These are phyloP conservation scores for Exophiala spinifera DNA, from an alignment of 2,329 filamentous ascomycete species.

Conservation along the genomic window DNA sequence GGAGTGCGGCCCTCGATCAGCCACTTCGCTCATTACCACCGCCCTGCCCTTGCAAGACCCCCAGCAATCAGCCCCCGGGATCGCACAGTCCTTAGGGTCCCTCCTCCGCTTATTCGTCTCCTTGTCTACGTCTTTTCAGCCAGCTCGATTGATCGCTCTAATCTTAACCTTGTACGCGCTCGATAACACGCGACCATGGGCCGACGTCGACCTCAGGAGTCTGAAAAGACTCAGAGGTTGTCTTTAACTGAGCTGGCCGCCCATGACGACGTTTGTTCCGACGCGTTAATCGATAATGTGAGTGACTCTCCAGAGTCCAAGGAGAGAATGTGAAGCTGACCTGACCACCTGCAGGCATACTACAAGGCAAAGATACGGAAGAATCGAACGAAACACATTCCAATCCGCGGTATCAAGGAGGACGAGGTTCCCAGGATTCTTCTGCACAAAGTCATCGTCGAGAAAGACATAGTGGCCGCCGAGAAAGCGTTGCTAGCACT, in stretches of 20 bases:
- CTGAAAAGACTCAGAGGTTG: conserved; percentile 59
- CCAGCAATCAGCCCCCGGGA: not conserved
- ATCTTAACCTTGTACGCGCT: not conserved
- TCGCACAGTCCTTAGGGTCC: not conserved
- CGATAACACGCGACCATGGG: conserved; percentile 23
- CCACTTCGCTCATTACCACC: conserved; percentile 21
- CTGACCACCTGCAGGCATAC: conserved; percentile 62
- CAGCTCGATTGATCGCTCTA: not conserved
- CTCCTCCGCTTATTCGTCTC: not conserved
- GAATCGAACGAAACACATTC: conserved; percentile 81
- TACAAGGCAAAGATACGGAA: conserved; percentile 98
- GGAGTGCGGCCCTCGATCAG: conserved; percentile 6
- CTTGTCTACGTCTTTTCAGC: not conserved
- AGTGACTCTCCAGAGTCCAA: conserved; percentile 38
- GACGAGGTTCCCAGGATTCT: conserved; percentile 60
- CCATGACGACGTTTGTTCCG: conserved; percentile 94
- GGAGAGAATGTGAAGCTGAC: not conserved
- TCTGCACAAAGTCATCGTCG: conserved; percentile 66
- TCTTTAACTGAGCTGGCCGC: conserved; percentile 83
- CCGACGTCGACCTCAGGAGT: conserved; percentile 21
- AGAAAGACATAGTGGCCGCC: conserved; percentile 67
- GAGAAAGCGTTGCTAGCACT: conserved; percentile 70
- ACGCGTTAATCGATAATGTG: conserved; percentile 93
- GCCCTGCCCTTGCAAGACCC: not conserved
- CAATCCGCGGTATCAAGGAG: conserved; percentile 72